Evolutionary conservation across 2,329 filamentous ascomycete genomes (phyloP), one percentile per base, ranked within the genome.

Genomic region (Microcyclospora tardicrescens): DNA sequence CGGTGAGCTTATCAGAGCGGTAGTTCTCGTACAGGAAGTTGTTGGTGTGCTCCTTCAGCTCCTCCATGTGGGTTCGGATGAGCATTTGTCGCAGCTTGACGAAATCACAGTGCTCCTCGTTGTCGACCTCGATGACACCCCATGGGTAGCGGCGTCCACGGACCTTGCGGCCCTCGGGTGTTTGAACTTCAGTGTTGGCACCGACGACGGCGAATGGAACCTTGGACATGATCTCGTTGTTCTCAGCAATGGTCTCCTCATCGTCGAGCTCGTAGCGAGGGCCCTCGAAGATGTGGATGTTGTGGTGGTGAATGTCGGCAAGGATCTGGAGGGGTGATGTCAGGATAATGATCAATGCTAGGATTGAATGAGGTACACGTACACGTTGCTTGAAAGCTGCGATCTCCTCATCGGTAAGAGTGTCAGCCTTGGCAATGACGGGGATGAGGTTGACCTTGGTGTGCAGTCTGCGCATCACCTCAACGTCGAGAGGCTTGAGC

Each of bases 1-100:
- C 80, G 53, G 89, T 87, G 58, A 98, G 84, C 79, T 98, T 98
- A 71, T 96, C 91, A 59, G 89, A 95, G 67, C 91, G 82, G 81
- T 98, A 98, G 76, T 96, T 96, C 74, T 98, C 91, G 71, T 98
- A 98, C 56, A 98, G 72, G 51, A 74, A 77, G 71, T 98, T 98
- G 79, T 96, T 98, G 65, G 91, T 98, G 73, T 98, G 85, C 73
- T 98, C 91, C 80, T 98, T 98, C 71, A 98, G 85, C 71, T 98
- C 91, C 65, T 98, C 91, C 91, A 98, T 98, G 75, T 98, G 91
- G 41, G 91, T 98, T 64, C 91, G 84, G 71, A 98, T 96, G 53
- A 98, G 79, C 91, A 98, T 98, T 68, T 98, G 91, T 65, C 91
- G 86, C 45, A 98, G 79, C 79, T 98, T 98, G 67, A 96, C 91